These are phyloP conservation scores for Rhizopus stolonifer DNA, from an alignment of 371 early-diverging fungal species.

Conservation along the genomic window DNA sequence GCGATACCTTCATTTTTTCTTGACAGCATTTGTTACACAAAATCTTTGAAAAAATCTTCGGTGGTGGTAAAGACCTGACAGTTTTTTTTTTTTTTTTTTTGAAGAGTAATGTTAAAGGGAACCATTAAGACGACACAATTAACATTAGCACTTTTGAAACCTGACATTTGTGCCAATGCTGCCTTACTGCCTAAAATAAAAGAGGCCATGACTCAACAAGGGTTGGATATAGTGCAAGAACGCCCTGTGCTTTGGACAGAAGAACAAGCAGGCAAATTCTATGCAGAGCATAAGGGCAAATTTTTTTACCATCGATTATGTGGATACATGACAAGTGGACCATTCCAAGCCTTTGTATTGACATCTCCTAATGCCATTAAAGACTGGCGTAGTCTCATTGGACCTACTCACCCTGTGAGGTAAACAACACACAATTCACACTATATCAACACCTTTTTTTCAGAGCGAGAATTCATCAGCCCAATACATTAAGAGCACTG, in stretches of 20 bases:
- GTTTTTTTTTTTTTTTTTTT: too few species aligned
- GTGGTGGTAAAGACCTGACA: too few species aligned
- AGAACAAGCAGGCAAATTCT: slow-evolving; percentile 62
- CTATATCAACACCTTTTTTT: neutral
- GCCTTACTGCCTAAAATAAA: slow-evolving; percentile 36
- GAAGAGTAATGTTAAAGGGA: too few species aligned
- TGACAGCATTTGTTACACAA: too few species aligned
- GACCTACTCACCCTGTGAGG: slow-evolving; percentile 63
- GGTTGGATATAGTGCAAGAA: slow-evolving; percentile 47
- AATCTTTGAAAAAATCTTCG: too few species aligned
- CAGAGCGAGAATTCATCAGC: slow-evolving; percentile 59
- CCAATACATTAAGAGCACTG: slow-evolving; percentile 64
- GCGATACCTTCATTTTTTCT: too few species aligned
- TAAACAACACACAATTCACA: slow-evolving; percentile 1
- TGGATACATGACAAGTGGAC: slow-evolving; percentile 73
- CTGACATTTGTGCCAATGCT: slow-evolving; percentile 73
- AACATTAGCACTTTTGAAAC: slow-evolving; percentile 76
- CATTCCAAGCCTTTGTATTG: slow-evolving; percentile 59
- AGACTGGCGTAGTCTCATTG: slow-evolving; percentile 65
- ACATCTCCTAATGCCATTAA: slow-evolving; percentile 62
- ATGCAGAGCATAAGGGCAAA: slow-evolving; percentile 64
- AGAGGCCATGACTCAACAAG: slow-evolving; percentile 43
- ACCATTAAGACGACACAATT: slow-evolving; percentile 44
- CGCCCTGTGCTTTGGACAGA: slow-evolving; percentile 59
- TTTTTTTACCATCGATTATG: slow-evolving; percentile 70